These are phyloP conservation scores for Pseudozyma flocculosa DNA, from an alignment of 1,284 basidiomycete species.

Conservation along the genomic window DNA sequence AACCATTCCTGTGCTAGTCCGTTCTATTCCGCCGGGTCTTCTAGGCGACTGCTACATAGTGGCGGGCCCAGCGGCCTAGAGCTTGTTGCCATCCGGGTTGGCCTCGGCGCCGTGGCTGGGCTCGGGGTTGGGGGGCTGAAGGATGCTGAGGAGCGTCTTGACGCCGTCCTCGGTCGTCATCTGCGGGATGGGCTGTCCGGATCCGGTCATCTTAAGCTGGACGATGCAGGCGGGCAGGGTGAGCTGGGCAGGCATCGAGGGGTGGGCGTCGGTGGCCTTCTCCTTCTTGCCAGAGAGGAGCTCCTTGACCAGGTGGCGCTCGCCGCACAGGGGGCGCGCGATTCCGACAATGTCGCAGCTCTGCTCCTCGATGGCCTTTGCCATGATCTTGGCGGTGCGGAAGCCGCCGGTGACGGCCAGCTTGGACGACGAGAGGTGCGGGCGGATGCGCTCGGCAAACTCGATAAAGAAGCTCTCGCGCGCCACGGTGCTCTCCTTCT, in stretches of 20 bases:
- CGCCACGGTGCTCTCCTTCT: slow-evolving; percentile 55
- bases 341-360: slow-evolving; percentile 41
- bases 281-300: slow-evolving; percentile 22
- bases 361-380: slow-evolving; percentile 60
- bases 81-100: neutral
- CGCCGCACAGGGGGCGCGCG: slow-evolving; percentile 27
- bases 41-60: no score
- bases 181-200: slow-evolving; percentile 18
- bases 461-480: slow-evolving; percentile 61
- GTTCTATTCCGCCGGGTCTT: no score
- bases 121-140: neutral
- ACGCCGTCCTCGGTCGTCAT: slow-evolving; percentile 35
- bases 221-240: slow-evolving; percentile 29
- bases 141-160: slow-evolving; percentile 11
- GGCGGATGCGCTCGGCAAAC: slow-evolving; percentile 58
- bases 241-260: slow-evolving; percentile 23
- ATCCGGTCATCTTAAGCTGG: slow-evolving; percentile 24
- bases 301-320: slow-evolving; percentile 32
- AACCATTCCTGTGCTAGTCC: no score
- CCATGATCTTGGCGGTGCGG: slow-evolving; percentile 66
- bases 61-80: no score
- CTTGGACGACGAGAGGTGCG: slow-evolving; percentile 58
- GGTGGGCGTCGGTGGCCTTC: slow-evolving; percentile 17
- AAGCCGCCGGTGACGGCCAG: slow-evolving; percentile 80
- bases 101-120: neutral